These are phyloP conservation scores for Tremellales sp. DNA, from an alignment of 1,284 basidiomycete genomes.

Conservation along the genomic window DNA sequence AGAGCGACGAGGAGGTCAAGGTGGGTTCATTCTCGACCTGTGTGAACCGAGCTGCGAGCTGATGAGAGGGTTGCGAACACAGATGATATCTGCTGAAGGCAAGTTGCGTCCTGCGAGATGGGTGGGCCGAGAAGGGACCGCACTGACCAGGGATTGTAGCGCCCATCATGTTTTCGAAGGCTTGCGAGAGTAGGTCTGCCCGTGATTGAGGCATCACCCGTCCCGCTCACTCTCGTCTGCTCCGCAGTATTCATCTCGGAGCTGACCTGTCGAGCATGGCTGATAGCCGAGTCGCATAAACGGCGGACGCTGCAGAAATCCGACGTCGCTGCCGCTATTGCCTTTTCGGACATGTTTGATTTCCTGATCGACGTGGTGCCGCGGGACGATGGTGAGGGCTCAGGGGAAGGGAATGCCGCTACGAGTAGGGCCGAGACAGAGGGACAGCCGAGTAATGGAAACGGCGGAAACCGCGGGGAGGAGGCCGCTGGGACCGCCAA, in stretches of 20 bases:
- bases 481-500: background rate
- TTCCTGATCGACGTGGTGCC: constrained; percentile 90
- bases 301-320: constrained; percentile 83
- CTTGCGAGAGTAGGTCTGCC: constrained; percentile 71
- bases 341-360: constrained; percentile 87
- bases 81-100: constrained; percentile 97
- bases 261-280: constrained; percentile 87
- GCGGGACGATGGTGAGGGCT: constrained; percentile 61
- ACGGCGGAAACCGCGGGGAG: no score
- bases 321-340: constrained; percentile 84
- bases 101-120: no score
- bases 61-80: background rate
- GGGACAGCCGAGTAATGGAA: no score
- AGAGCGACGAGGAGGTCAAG: constrained; percentile 93
- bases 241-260: constrained; percentile 84
- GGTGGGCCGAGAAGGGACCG: no score
- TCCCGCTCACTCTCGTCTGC: background rate
- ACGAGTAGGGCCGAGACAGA: background rate
- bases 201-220: constrained; percentile 41
- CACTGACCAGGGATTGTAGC: no score
- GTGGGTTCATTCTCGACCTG: constrained; percentile 51
- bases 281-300: constrained; percentile 88
- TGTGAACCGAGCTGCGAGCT: background rate
- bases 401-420: background rate
- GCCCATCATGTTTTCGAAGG: constrained; percentile 90